phyloP scores from a whole-genome alignment of 306 rosid species.

The Castanospermum australe region DNA sequence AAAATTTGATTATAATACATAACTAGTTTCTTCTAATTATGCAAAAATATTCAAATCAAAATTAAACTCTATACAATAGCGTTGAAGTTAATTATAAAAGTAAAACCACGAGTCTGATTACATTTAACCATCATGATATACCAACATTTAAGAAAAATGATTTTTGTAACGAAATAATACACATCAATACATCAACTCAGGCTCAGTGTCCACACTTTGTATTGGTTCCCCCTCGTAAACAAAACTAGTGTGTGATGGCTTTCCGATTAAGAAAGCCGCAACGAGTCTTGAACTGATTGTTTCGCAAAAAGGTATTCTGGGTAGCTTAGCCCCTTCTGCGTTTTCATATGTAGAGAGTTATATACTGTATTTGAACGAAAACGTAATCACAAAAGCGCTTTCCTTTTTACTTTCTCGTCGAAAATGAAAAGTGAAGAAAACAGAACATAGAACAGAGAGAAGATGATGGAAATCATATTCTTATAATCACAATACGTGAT shows the following conservation, averaged over 20 bases:
- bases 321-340: neutral
- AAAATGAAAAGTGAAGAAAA: neutral
- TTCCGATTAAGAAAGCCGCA: neutral
- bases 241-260: neutral
- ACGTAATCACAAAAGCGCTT: neutral
- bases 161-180: neutral
- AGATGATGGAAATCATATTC: neutral
- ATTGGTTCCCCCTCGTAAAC: neutral
- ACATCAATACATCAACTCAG: neutral
- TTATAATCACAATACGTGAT: slow-evolving; percentile 10
- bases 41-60: no score
- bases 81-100: neutral
- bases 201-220: neutral
- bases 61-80: no score
- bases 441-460: neutral
- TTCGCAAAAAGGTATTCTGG: neutral
- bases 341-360: neutral
- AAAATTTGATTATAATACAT: no score
- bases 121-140: neutral
- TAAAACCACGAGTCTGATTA: no score
- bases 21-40: no score
- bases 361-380: neutral
- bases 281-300: neutral
- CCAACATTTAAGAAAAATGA: neutral
- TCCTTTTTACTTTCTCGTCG: neutral